Percentiles rank a stretch among this genome's conserved stretches.
Conservation (phyloP, 2,329 filamentous ascomycete species). For the Neonectria coccinea region DNA sequence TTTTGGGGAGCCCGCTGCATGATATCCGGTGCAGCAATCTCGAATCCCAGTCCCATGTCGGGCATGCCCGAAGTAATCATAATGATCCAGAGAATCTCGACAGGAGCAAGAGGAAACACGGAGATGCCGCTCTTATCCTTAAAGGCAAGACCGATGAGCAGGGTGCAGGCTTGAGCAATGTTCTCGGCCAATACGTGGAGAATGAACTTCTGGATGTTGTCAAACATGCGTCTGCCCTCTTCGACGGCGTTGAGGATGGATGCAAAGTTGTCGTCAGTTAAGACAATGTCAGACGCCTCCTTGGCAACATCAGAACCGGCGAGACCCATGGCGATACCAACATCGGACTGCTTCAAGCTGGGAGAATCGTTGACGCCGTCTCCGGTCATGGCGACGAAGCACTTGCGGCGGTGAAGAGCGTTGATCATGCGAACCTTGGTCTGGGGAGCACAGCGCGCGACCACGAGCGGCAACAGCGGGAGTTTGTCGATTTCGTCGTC, state of each 20-base stretch:
- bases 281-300: conserved; percentile 74
- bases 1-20: conserved; percentile 76
- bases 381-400: conserved; percentile 78
- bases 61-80: conserved; percentile 81
- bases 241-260: conserved; percentile 78
- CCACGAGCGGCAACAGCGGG: conserved; percentile 73
- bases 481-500: conserved; percentile 73
- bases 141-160: conserved; percentile 77
- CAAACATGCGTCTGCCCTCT: conserved; percentile 77
- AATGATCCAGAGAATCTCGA: conserved; percentile 84
- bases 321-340: conserved; percentile 78
- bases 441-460: conserved; percentile 75
- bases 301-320: conserved; percentile 78
- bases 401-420: conserved; percentile 72
- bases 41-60: conserved; percentile 81
- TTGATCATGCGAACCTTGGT: conserved; percentile 83
- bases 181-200: conserved; percentile 76
- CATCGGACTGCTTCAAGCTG: conserved; percentile 74
- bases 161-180: conserved; percentile 74
- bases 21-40: conserved; percentile 75
- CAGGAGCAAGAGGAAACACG: conserved; percentile 77
- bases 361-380: conserved; percentile 79
- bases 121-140: conserved; percentile 73
- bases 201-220: conserved; percentile 80
- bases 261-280: conserved; percentile 80